A percentile compares a stretch with the other conserved stretches of the same genome.
Evolutionary conservation across 352 stramenopile genomes (phyloP).

Genomic region (Blastocystis sp.): DNA sequence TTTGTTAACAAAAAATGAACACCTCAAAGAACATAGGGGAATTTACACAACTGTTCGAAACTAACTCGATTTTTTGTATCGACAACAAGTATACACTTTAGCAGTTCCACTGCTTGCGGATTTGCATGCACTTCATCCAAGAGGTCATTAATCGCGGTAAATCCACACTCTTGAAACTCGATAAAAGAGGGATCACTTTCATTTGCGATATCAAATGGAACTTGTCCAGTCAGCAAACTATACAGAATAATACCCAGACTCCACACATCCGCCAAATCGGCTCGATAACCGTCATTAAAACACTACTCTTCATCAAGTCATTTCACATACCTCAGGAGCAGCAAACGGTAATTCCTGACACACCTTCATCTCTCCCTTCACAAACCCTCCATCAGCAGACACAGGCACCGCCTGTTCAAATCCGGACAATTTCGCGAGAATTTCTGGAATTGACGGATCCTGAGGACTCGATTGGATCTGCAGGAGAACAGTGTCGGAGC

Average conservation of each 20-base stretch:
- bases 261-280: slow-evolving; percentile 24
- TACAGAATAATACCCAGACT: slow-evolving; percentile 30
- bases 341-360: neutral
- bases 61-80: neutral
- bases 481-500: neutral
- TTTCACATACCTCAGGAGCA: neutral
- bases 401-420: slow-evolving; percentile 18
- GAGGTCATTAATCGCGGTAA: neutral
- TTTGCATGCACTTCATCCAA: neutral
- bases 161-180: neutral
- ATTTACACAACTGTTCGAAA: neutral
- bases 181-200: neutral
- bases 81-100: neutral
- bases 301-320: neutral
- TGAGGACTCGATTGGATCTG: neutral
- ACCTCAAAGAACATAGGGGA: slow-evolving; percentile 19
- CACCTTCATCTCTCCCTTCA: neutral
- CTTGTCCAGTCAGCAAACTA: neutral
- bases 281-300: neutral
- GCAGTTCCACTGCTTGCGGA: neutral
- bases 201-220: slow-evolving; percentile 46
- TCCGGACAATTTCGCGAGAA: neutral
- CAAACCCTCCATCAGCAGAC: neutral
- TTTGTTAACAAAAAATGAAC: slow-evolving; percentile 12
- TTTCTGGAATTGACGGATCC: neutral